These are phyloP conservation scores for Prunus mira DNA, from an alignment of 306 rosid genomes.

Conservation along the genomic window DNA sequence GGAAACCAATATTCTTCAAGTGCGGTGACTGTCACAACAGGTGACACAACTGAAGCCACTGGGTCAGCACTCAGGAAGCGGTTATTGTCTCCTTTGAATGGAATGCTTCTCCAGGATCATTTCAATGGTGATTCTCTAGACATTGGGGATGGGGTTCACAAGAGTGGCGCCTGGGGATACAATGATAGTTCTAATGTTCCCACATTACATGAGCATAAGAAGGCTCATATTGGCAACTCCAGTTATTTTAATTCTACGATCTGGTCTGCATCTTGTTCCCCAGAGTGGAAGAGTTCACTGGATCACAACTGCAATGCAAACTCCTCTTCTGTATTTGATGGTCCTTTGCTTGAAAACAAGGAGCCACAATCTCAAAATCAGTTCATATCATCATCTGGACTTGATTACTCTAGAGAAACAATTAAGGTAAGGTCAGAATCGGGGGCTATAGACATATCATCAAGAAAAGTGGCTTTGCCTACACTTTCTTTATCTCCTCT, in stretches of 20 bases:
- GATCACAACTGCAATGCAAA: conserved; percentile 22
- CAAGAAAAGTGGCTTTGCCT: conserved; percentile 31
- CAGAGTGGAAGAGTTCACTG: conserved; percentile 31
- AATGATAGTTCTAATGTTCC: conserved; percentile 26
- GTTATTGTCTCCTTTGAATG: conserved; percentile 58
- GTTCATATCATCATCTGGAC: conserved; percentile 28
- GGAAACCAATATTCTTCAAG: conserved; percentile 37
- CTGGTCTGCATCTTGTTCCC: conserved; percentile 49
- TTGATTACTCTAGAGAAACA: conserved; percentile 26
- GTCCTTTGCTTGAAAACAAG: conserved; percentile 27
- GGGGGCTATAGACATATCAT: conserved; percentile 36
- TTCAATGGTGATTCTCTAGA: conserved; percentile 38
- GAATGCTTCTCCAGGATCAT: conserved; percentile 42
- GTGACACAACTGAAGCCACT: conserved; percentile 32
- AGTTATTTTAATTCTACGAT: conserved; percentile 22
- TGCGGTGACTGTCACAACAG: conserved; percentile 19
- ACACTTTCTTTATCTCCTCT: conserved; percentile 67
- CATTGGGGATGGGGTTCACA: conserved; percentile 32
- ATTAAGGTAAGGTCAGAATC: conserved; percentile 27
- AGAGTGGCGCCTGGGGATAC: conserved; percentile 20
- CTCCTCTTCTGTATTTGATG: conserved; percentile 29
- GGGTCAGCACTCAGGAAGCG: conserved; percentile 40
- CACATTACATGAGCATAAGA: conserved; percentile 40
- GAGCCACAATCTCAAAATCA: conserved; percentile 26
- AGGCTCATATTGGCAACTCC: conserved; percentile 42